A percentile compares a stretch with the other conserved stretches of the same genome.
Conservation (phyloP, 2,329 filamentous ascomycete species). For the Camillea tinctor region DNA sequence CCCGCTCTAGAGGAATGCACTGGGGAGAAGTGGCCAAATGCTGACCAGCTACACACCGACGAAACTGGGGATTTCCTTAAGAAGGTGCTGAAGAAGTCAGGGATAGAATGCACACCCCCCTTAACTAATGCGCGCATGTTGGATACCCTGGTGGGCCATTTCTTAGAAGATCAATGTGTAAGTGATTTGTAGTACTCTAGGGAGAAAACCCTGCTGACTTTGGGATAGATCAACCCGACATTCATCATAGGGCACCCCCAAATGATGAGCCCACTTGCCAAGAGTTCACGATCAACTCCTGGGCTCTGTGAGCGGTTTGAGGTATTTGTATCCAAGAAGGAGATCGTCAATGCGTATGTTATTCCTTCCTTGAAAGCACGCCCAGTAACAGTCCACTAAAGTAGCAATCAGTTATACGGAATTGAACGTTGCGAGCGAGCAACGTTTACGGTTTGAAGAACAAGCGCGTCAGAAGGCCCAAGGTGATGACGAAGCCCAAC, state of each 20-base stretch:
- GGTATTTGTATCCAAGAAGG: conserved; percentile 95
- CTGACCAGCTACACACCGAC: conserved; percentile 82
- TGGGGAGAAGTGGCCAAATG: conserved; percentile 90
- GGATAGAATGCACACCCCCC: conserved; percentile 85
- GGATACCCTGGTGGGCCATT: conserved; percentile 90
- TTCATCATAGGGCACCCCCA: conserved; percentile 80
- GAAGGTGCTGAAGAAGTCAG: conserved; percentile 61
- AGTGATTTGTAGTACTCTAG: neutral
- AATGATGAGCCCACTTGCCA: conserved; percentile 69
- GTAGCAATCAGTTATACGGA: conserved; percentile 59
- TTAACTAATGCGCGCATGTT: conserved; percentile 95
- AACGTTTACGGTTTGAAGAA: conserved; percentile 88
- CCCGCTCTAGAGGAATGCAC: conserved; percentile 83
- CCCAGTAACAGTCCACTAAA: neutral
- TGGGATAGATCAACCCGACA: conserved; percentile 72
- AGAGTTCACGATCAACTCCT: conserved; percentile 79
- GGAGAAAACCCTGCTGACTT: neutral
- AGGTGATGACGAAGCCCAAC: conserved; percentile 94
- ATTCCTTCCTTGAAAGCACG: neutral
- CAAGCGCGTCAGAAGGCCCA: conserved; percentile 94
- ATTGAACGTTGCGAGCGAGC: conserved; percentile 95
- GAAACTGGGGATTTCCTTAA: conserved; percentile 89
- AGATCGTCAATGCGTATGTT: conserved; percentile 81
- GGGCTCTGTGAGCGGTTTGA: conserved; percentile 97
- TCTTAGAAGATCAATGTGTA: conserved; percentile 68